A percentile compares a stretch with the other conserved stretches of the same genome.
Conservation (phyloP, 2,329 filamentous ascomycete species). For the Hypoxylon sp. region DNA sequence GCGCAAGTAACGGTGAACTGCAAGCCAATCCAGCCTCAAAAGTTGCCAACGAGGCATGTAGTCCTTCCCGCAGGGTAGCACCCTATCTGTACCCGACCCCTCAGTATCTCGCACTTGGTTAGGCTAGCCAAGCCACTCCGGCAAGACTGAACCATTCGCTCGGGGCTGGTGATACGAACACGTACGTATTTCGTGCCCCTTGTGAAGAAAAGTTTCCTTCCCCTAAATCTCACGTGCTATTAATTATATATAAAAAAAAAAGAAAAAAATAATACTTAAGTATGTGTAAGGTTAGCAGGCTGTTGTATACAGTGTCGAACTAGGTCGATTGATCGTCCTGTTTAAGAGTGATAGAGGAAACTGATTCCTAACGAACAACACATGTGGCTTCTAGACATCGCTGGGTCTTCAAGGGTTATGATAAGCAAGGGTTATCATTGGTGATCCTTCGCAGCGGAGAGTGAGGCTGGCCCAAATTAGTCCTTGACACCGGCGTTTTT, state of each 20-base stretch:
- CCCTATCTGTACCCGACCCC: slow-evolving; percentile 39
- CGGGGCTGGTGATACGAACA: slow-evolving; percentile 37
- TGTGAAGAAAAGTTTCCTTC: slow-evolving; percentile 2
- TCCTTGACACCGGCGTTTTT: slow-evolving; percentile 34
- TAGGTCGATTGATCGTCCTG: slow-evolving; percentile 8
- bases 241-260: slow-evolving; percentile 6
- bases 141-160: slow-evolving; percentile 40
- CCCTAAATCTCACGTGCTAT: slow-evolving; percentile 36
- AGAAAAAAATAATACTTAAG: too few species aligned
- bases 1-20: slow-evolving; percentile 30
- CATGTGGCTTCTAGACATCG: slow-evolving; percentile 13
- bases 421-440: slow-evolving; percentile 36
- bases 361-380: slow-evolving; percentile 15
- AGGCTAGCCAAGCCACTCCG: slow-evolving; percentile 38
- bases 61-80: slow-evolving; percentile 38
- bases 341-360: slow-evolving; percentile 17
- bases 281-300: not conserved
- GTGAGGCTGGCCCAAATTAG: slow-evolving; percentile 40
- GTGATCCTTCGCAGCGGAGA: slow-evolving; percentile 34
- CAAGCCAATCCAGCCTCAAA: slow-evolving; percentile 41
- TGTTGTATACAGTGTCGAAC: slow-evolving; percentile 17
- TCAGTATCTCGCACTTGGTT: slow-evolving; percentile 36
- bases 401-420: slow-evolving; percentile 32
- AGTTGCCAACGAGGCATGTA: slow-evolving; percentile 31
- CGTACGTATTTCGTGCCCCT: not conserved